Evolutionary conservation across 73 alveolate species (phyloP).

Genomic region (Diophrys sp.): DNA sequence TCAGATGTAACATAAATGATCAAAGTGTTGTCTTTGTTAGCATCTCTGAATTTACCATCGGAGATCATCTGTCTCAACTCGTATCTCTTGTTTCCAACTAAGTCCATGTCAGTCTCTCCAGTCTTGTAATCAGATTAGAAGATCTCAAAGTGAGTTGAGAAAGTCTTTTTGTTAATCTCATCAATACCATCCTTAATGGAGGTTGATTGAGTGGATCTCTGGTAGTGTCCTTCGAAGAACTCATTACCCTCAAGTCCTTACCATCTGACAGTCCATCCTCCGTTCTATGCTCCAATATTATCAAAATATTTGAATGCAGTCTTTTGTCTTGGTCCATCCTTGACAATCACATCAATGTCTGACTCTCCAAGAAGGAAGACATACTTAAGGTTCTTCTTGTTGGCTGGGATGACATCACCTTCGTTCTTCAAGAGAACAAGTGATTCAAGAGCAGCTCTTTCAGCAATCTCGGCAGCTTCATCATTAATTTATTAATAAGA

Average conservation of each 20-base stretch:
- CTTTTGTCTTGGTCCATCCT: slow-evolving; percentile 13
- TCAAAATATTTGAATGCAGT: slow-evolving; percentile 34
- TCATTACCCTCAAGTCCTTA: slow-evolving; percentile 57
- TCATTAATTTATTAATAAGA: background rate
- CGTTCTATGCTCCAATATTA: slow-evolving; percentile 62
- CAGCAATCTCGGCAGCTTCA: slow-evolving; percentile 22
- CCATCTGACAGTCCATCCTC: slow-evolving; percentile 66
- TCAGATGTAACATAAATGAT: slow-evolving; percentile 37
- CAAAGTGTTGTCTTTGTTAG: slow-evolving; percentile 21
- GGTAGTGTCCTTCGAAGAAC: slow-evolving; percentile 45
- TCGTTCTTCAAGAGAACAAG: slow-evolving; percentile 41
- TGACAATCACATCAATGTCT: slow-evolving; percentile 4
- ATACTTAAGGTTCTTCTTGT: slow-evolving; percentile 18
- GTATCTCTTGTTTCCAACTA: slow-evolving; percentile 17
- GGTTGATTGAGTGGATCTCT: slow-evolving; percentile 23
- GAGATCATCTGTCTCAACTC: slow-evolving; percentile 10
- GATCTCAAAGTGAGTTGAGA: slow-evolving; percentile 15
- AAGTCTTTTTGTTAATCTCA: slow-evolving; percentile 2
- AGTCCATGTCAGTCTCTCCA: slow-evolving; percentile 11
- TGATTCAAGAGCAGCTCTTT: slow-evolving; percentile 44
- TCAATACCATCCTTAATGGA: slow-evolving; percentile 37
- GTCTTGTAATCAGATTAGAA: background rate
- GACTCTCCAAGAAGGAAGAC: slow-evolving; percentile 50
- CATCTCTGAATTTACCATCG: background rate
- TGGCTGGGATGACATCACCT: slow-evolving; percentile 14